phyloP scores from a whole-genome alignment of 352 stramenopile genomes.

The Elongisporangium anandrum region DNA sequence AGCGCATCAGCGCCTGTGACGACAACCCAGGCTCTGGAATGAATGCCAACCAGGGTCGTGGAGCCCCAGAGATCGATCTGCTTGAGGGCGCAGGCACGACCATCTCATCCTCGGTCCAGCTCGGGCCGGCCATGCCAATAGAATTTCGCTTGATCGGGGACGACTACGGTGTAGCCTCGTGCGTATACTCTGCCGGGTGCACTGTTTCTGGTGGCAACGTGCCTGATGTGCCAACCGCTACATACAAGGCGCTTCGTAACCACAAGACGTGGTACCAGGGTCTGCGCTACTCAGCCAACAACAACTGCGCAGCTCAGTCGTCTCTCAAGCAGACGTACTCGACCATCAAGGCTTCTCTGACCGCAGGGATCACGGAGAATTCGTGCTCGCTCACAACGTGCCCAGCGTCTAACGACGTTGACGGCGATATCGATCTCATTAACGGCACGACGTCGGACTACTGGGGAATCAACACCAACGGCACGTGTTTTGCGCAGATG shows the following conservation, averaged over 20 bases:
- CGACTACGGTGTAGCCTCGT: conserved; percentile 13
- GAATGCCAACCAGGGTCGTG: conserved; percentile 79
- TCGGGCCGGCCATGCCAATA: conserved; percentile 62
- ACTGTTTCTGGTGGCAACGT: conserved; percentile 37
- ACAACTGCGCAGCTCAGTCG: conserved; percentile 28
- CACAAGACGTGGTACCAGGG: conserved; percentile 75
- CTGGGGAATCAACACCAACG: too few relatives aligned
- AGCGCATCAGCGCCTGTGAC: conserved; percentile 89
- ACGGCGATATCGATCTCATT: conserved; percentile 35
- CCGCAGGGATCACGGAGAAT: conserved; percentile 41
- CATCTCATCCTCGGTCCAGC: conserved; percentile 90
- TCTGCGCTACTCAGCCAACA: conserved; percentile 51
- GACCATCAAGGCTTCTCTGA: conserved; percentile 27
- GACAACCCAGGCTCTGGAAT: conserved; percentile 87
- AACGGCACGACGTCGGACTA: conserved; percentile 24
- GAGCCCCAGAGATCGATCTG: too few relatives aligned
- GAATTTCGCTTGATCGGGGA: conserved; percentile 36
- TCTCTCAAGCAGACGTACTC: conserved; percentile 26
- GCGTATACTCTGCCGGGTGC: conserved; percentile 37
- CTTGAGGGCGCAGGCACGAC: too few relatives aligned
- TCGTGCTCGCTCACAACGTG: conserved; percentile 31
- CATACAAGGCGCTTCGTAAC: conserved; percentile 34
- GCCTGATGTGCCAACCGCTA: conserved; percentile 26
- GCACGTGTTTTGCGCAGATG: conserved; percentile 46
- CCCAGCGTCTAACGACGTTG: conserved; percentile 43